Conservation (phyloP, 805 yeast genomes). For the Hyphopichia homilentoma region DNA sequence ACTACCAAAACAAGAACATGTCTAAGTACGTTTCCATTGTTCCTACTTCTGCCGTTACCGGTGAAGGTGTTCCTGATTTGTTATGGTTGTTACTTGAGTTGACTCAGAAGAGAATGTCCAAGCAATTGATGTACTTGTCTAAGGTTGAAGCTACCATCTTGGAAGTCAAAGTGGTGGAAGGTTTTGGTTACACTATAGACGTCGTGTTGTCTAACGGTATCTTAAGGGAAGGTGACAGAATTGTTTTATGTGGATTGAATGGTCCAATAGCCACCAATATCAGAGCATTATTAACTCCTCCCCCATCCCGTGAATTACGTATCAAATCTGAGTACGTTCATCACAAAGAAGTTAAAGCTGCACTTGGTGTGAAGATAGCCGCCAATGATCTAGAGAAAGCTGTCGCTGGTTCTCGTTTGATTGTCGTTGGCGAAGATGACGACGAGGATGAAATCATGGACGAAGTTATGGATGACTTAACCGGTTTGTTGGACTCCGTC, state of each 20-base stretch:
- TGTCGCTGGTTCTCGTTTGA: conserved; percentile 95
- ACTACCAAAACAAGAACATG: conserved; percentile 91
- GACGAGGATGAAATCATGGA: conserved; percentile 98
- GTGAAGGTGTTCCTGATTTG: conserved; percentile 99
- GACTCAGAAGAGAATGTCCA: conserved; percentile 98
- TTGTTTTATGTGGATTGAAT: conserved; percentile 94
- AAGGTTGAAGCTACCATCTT: conserved; percentile 93
- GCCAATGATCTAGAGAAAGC: conserved; percentile 98
- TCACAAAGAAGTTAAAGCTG: conserved; percentile 97
- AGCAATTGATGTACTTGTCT: conserved; percentile 93
- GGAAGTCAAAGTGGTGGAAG: conserved; percentile 97
- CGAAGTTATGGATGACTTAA: conserved; percentile 97
- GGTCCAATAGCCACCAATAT: conserved; percentile 97
- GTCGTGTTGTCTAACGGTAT: conserved; percentile 97
- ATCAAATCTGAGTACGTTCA: conserved; percentile 95
- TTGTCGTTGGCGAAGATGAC: conserved; percentile 94
- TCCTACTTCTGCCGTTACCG: conserved; percentile 98
- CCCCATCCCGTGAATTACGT: conserved; percentile 93
- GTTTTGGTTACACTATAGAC: conserved; percentile 98
- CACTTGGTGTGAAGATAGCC: conserved; percentile 97
- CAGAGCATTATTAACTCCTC: conserved; percentile 95
- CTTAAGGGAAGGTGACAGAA: conserved; percentile 89
- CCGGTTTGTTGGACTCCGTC: conserved; percentile 90
- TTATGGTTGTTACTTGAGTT: conserved; percentile 91
- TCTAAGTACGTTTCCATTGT: conserved; percentile 92